Base-by-base conservation (phyloP, 805 yeast genomes). In the Brettanomyces custersianus region DNA sequence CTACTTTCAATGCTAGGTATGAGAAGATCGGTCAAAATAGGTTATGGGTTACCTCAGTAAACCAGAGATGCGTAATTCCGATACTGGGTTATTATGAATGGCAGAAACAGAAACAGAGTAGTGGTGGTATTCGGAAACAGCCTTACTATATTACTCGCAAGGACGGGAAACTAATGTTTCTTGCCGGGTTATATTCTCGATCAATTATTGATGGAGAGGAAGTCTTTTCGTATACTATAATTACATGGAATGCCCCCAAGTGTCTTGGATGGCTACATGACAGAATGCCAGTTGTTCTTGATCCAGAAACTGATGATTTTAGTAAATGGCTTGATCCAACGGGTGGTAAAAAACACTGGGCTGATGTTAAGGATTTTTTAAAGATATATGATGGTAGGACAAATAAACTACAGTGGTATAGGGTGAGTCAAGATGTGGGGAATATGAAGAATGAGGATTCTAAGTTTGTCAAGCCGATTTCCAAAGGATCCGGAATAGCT, bases 81-180 rank as follows among this genome's bases (percentile, higher is more conserved):
- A 68, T 83, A 27, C 70, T 73, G 47, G 96, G 96, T 0, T 88
- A 88, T 55, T 88, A 73, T 50, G 96, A 88, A 56, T 88, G 96
- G 96, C 45, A 47, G 18, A 35, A 25, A 35, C 19, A 15, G 6
- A 25, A 34, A 9, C 43, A 48, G 13, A 41, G 51, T 2, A 57
- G 52, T 20, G 42, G 47, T 21, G 60, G 55, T 29, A 62, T 60
- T 8, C 28, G 15, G n/a, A 80, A 75, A 49, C 53, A 55, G 0
- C 96, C 96, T 0, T 74, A 79, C 51, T 88, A 62, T 48, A 66
- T 87, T 13, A 70, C 66, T 23, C 64, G 80, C 22, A 66, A 64
- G 29, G 73, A 70, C 38, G 55, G 59, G 0, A 60, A 70, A 6
- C 44, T 87, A 29, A 57, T 81, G 55, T 83, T 71, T 50, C 55